phyloP scores from a whole-genome alignment of 2,329 filamentous ascomycete genomes.

The Cladosporium sp. region DNA sequence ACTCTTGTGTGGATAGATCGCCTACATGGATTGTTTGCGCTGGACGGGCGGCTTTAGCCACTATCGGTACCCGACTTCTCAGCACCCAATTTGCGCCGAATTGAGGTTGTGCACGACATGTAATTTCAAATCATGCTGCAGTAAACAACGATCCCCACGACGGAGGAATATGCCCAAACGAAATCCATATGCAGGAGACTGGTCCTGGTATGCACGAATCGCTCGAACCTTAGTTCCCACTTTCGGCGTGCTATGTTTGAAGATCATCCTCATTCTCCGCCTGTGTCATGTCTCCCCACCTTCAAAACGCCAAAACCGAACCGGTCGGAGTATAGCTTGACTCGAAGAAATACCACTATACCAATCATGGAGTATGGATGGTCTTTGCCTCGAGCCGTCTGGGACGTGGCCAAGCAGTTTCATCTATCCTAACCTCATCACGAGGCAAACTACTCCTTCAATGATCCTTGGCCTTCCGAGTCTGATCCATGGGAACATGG shows the following conservation, averaged over 20 bases:
- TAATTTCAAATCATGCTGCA: too few species aligned
- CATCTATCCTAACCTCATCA: not conserved
- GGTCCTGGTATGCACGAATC: not conserved
- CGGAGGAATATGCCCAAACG: not conserved
- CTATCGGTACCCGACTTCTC: too few species aligned
- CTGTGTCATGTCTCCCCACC: too few species aligned
- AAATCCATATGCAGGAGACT: not conserved
- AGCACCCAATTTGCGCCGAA: too few species aligned
- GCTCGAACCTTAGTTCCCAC: constrained; percentile 3
- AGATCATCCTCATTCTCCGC: not conserved
- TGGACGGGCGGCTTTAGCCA: too few species aligned
- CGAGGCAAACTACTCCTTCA: constrained; percentile 1
- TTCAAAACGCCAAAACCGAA: too few species aligned
- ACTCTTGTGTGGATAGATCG: too few species aligned
- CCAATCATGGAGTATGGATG: too few species aligned
- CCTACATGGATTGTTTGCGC: too few species aligned
- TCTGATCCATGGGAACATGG: not conserved
- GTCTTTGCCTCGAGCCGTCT: not conserved
- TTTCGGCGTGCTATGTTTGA: not conserved
- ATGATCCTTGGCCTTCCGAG: not conserved
- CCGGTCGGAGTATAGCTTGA: not conserved
- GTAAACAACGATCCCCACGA: not conserved
- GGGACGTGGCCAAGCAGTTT: not conserved
- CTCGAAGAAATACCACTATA: not conserved
- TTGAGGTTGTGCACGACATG: too few species aligned